A percentile compares a stretch with the other conserved stretches of the same genome.
Evolutionary conservation across 2,329 filamentous ascomycete species (phyloP).

Genomic region (Fusarium tupiense): DNA sequence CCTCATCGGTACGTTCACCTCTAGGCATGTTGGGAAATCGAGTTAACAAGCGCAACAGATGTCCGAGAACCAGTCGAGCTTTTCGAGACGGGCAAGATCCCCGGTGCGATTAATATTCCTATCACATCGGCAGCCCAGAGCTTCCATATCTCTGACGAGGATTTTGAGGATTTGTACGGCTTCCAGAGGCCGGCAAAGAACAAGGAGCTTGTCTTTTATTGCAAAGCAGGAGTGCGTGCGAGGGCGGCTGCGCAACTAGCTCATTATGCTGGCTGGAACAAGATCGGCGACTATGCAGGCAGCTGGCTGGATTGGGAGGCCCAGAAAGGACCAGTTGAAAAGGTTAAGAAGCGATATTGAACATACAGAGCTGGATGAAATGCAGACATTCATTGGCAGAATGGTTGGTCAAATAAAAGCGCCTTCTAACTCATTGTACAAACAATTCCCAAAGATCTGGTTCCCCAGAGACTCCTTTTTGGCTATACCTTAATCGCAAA

Average conservation of each 20-base stretch:
- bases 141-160: conserved; percentile 77
- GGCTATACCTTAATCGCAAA: conserved; percentile 1
- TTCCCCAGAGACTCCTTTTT: conserved; percentile 28
- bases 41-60: conserved; percentile 56
- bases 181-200: conserved; percentile 72
- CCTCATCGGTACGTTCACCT: conserved; percentile 56
- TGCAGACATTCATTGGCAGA: not conserved
- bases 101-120: conserved; percentile 83
- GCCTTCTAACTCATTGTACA: conserved; percentile 38
- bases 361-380: not conserved
- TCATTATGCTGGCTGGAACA: conserved; percentile 76
- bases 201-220: conserved; percentile 82
- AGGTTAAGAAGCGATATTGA: conserved; percentile 22
- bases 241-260: conserved; percentile 81
- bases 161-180: conserved; percentile 86
- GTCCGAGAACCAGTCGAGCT: conserved; percentile 79
- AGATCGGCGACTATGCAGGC: conserved; percentile 76
- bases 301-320: conserved; percentile 86
- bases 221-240: conserved; percentile 89
- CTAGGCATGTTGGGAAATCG: not conserved
- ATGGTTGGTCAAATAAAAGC: conserved; percentile 26
- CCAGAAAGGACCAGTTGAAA: conserved; percentile 69
- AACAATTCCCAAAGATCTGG: conserved; percentile 26
- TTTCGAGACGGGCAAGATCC: conserved; percentile 74
- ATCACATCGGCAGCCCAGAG: conserved; percentile 80